Conservation (phyloP, 1,284 basidiomycete genomes). For the Ceratobasidium theobromae region DNA sequence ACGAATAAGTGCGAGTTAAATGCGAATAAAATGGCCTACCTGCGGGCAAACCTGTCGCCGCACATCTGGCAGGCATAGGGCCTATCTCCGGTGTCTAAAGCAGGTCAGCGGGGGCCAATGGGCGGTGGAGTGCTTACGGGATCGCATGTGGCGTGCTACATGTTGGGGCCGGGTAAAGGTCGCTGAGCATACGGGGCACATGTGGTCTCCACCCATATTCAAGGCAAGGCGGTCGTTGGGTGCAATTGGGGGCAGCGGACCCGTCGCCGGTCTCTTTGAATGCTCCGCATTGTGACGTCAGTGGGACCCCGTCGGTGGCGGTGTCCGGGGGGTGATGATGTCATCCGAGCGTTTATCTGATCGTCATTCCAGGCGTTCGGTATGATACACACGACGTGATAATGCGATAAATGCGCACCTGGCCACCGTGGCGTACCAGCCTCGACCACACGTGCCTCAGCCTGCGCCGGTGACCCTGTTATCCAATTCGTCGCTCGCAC, state of each 20-base stretch:
- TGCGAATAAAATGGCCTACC: constrained; percentile 48
- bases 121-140: constrained; percentile 23
- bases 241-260: neutral
- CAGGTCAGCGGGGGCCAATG: constrained; percentile 32
- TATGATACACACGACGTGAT: neutral
- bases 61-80: constrained; percentile 89
- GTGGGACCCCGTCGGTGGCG: neutral
- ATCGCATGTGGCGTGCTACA: constrained; percentile 31
- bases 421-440: neutral
- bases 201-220: constrained; percentile 26
- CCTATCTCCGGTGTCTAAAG: constrained; percentile 82
- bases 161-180: constrained; percentile 31
- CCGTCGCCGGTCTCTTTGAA: constrained; percentile 22
- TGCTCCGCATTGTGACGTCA: constrained; percentile 17
- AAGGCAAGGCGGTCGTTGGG: neutral
- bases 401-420: neutral
- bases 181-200: constrained; percentile 28
- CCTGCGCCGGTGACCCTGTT: too few species aligned
- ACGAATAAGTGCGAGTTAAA: constrained; percentile 11
- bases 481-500: constrained; percentile 50
- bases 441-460: neutral
- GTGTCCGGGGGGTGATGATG: constrained; percentile 8
- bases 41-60: constrained; percentile 85
- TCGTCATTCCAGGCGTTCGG: neutral
- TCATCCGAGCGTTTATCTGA: constrained; percentile 17